Conservation (phyloP, 2,329 filamentous ascomycete genomes). For the Ramularia endophylla region DNA sequence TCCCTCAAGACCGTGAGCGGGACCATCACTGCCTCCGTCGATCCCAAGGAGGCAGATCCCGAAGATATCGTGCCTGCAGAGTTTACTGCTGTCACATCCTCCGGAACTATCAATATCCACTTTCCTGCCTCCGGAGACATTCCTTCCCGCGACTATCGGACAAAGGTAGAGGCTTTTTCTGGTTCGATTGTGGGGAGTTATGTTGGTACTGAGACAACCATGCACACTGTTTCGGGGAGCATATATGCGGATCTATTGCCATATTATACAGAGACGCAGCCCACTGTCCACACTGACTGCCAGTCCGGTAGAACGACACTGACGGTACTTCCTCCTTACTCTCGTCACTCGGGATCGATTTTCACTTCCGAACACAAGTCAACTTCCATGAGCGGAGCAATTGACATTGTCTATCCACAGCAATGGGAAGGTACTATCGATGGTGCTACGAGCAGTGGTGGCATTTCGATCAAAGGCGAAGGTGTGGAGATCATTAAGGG, state of each 20-base stretch:
- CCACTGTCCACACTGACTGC: conserved; percentile 29
- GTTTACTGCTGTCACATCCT: conserved; percentile 32
- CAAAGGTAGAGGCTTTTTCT: conserved; percentile 33
- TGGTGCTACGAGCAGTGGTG: conserved; percentile 33
- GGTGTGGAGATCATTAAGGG: conserved; percentile 31
- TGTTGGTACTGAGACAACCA: conserved; percentile 34
- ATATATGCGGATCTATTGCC: conserved; percentile 35
- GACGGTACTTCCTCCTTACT: conserved; percentile 31
- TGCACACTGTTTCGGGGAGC: conserved; percentile 34
- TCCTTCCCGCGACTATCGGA: conserved; percentile 39
- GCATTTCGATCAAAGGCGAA: conserved; percentile 34
- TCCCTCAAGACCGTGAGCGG: conserved; percentile 37
- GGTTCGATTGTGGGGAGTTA: conserved; percentile 35
- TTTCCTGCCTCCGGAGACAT: conserved; percentile 21
- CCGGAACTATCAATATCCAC: conserved; percentile 34
- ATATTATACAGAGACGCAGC: conserved; percentile 22
- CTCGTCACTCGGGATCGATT: conserved; percentile 16
- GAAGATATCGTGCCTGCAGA: conserved; percentile 30
- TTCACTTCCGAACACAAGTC: conserved; percentile 33
- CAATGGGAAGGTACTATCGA: conserved; percentile 38
- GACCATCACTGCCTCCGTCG: conserved; percentile 35
- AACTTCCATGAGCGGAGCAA: conserved; percentile 27
- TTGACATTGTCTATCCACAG: conserved; percentile 36
- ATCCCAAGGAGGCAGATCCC: conserved; percentile 31
- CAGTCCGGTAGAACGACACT: conserved; percentile 32